Evolutionary conservation across 352 stramenopile genomes (phyloP), one percentile per base, ranked within the genome.

Genomic region (Phytopythium sindhum): DNA sequence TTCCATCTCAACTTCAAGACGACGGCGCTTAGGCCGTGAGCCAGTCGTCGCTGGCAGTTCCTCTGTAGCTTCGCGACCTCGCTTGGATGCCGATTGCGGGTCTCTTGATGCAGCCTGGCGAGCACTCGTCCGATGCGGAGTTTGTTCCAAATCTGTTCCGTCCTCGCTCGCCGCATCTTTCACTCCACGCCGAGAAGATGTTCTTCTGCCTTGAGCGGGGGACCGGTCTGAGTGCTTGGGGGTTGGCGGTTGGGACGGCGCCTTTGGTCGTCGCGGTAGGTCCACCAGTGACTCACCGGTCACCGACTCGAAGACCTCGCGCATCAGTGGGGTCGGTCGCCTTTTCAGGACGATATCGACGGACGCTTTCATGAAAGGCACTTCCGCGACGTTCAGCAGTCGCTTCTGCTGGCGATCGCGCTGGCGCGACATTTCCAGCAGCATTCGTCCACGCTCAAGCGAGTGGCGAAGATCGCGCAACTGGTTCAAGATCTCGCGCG

Each of bases 401-500:
- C 86, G 81, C 61, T 92, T 95, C 33, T 91, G 86, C 62, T 90
- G 84, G n/a, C 86, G 80, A 67, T 96, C 88, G 41, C 88, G 86
- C 56, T 95, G 88, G 11, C 86, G 81, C 9, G 78, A 74, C 88
- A 96, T 93, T 60, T 96, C 86, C 1, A 95, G 61, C 45, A 96
- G 76, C 85, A 96, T 93, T 11, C 88, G 73, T 11, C 84, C 85
- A 45, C 88, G 86, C 56, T 96, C 88, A 14, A 94, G 70, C 0
- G 84, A 86, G n/a, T 77, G 78, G 23, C 88, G 75, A 12, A 96
- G 65, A 53, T 94, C 82, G 57, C 89, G 81, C 31, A 96, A 67
- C 35, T 94, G 84, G 11, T 69, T 70, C 21, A 95, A 55, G 37
- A 89, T 91, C 52, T 93, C 84, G 11, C 78, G 68, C 0, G 83